Base-by-base conservation (phyloP, 495 filamentous ascomycete species). In the Penicillium coffeae region DNA sequence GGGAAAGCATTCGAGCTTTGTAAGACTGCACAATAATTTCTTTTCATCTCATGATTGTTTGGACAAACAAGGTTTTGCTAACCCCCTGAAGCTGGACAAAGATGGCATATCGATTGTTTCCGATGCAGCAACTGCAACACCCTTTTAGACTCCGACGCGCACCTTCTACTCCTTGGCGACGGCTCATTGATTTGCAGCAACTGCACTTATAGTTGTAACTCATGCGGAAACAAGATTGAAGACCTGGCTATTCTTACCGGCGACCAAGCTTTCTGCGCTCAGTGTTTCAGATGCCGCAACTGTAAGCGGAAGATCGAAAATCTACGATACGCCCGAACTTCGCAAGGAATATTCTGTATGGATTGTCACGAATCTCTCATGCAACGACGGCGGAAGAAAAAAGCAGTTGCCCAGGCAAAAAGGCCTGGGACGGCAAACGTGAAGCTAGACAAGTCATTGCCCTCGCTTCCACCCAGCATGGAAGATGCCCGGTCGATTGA, bases 51-150 rank as follows among this genome's bases (percentile, higher is more conserved):
- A n/a, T n/a, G 15, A 13, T 40, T 1, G 18, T 18, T 16, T 25
- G 40, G 3, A 14, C 14, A 15, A 10, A 25, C 20, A 13, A 2
- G 10, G 14, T 16, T 21, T 50, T 27, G 36, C 59, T 63, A 59
- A 62, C 49, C 15, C 41, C 40, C 40, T 41, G 18, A 61, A 96
- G 93, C 93, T 65, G 92, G 93, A 48, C 96, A 96, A 64, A 84
- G 93, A 79, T 98, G 93, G 93, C 93, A 98, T 77, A 90, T 99
- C 61, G 89, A 97, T 69, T 99, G 94, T 76, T 99, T 99, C 69
- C 87, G 92, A 59, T 99, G 94, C 77, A 95, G 95, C 65, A 94
- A 88, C 43, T 98, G 93, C 78, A 83, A 81, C 49, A 95, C 91
- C 27, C 81, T 97, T 21, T 86, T 99, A 68, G 94, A 99, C 71